These are phyloP conservation scores for Pueraria montana DNA, from an alignment of 306 rosid genomes.

Conservation along the genomic window DNA sequence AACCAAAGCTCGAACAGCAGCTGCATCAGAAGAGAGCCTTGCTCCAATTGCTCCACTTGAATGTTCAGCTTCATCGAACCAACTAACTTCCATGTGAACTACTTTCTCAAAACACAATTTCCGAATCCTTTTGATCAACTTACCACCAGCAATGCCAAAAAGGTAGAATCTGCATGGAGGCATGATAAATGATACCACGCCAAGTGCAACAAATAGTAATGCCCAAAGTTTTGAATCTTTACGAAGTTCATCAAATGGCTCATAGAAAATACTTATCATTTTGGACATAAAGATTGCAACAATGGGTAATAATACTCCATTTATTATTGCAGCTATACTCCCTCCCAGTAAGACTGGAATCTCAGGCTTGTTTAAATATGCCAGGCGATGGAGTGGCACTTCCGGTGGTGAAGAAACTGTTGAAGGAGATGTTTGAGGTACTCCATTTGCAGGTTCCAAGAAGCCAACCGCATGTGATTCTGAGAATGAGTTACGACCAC, in stretches of 20 bases:
- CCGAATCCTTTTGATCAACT: constrained; percentile 59
- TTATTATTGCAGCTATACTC: constrained; percentile 63
- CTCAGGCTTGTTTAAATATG: constrained; percentile 86
- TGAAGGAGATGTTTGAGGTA: constrained; percentile 44
- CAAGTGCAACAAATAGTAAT: constrained; percentile 56
- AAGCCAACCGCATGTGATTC: background rate
- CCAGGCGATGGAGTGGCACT: constrained; percentile 73
- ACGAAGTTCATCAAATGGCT: constrained; percentile 70
- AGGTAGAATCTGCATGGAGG: constrained; percentile 62
- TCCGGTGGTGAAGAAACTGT: constrained; percentile 48
- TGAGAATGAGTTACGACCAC: constrained; percentile 41
- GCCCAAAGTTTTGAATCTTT: constrained; percentile 84
- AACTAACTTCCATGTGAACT: constrained; percentile 67
- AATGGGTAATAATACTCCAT: constrained; percentile 63
- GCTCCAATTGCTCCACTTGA: constrained; percentile 66
- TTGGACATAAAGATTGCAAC: constrained; percentile 66
- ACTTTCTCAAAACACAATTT: constrained; percentile 63
- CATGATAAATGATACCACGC: constrained; percentile 49
- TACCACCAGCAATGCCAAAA: constrained; percentile 63
- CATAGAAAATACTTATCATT: constrained; percentile 65
- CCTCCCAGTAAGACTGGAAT: constrained; percentile 70
- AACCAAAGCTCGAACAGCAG: constrained; percentile 60
- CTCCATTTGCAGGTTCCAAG: constrained; percentile 49
- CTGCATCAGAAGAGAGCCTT: constrained; percentile 69
- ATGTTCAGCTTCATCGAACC: constrained; percentile 79